Evolutionary conservation across 768 basidiomycete species (phyloP), one percentile per base, ranked within the genome.

Genomic region (Gelatoporia subvermispora): DNA sequence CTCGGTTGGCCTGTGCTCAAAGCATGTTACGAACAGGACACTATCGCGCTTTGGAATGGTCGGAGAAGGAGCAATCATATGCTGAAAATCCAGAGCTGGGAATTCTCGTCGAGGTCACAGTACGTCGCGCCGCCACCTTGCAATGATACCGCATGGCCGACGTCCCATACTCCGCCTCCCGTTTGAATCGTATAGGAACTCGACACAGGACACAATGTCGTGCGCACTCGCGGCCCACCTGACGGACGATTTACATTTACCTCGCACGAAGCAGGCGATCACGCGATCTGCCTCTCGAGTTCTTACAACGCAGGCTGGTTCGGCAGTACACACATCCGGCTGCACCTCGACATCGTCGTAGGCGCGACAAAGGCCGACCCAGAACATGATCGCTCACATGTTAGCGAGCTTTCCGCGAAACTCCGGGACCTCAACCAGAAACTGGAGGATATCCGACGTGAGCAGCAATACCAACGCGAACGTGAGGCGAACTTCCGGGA

Each of bases 401-500:
- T 94, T 22, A 85, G 84, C 3, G 84, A 88, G 58, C 71, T 94
- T 31, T 85, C 90, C 0, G 62, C 76, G 41, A 92, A 91, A 67
- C 76, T 99, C 47, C 84, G 91, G 22, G 96, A 98, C 60, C 74
- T 99, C 52, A 99, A 98, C 69, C 78, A 83, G 61, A 95, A 93
- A 67, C 74, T 99, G 42, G 90, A 89, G 65, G 93, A 95, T 59
- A 87, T 98, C 47, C 77, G 92, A 40, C 75, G 93, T 21, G 96
- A 98, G 68, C 96, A 99, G 70, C 90, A 94, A 68, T 99, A 97
- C 64, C 95, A 98, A 72, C 78, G 96, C 37, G 95, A 99, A 70
- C 75, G 96, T 55, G 96, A 99, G 68, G 75, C 88, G 10, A 85
- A 89, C 58, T 99, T 88, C 64, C 73, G 96, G 35, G 72, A 93